Base-by-base conservation (phyloP, 805 yeast genomes). In the Cyberlindnera subsufficiens region DNA sequence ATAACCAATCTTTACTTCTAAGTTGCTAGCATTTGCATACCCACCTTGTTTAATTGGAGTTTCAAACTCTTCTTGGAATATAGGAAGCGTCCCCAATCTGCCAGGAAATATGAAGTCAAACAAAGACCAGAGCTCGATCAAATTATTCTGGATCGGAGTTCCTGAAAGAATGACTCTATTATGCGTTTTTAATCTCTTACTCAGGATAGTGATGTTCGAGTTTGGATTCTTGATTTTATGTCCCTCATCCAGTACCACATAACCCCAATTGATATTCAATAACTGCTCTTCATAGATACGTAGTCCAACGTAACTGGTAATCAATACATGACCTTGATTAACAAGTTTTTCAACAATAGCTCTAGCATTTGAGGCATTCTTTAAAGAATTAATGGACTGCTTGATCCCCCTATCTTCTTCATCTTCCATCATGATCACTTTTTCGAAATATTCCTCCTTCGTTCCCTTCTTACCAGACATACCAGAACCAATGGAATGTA, bases 61-160 rank as follows among this genome's bases (percentile, higher is more conserved):
- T 3, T 96, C 84, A 61, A 93, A 93, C 60, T 93, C 96, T 41
- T 77, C 84, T 62, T 90, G 95, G 55, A 93, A 93, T 0, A 93
- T 91, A 0, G 99, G 99, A 19, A 93, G 67, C 0, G 99, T 93
- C 0, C 99, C 99, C 18, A 93, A 65, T 47, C 95, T 69, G 0
- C 99, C 99, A 0, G 99, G 99, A 56, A 84, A 90, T 2, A 90
- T 84, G 65, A 93, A 93, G 56, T 93, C 99, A 66, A 93, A 91
- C 37, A 93, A 65, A 42, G 96, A 85, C 99, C 99, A 93, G 17
- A 93, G 65, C 61, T 93, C 99, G 16, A 82, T 77, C 45, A 93
- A 66, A 54, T 93, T 93, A 63, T 93, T 93, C 59, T 93, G 99
- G 42, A 93, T 89, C 0, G 99, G 99, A 0, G 99, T 93, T 2